Evolutionary conservation across 164 flowering plant species (phyloP).

Genomic region (Platanus orientalis): DNA sequence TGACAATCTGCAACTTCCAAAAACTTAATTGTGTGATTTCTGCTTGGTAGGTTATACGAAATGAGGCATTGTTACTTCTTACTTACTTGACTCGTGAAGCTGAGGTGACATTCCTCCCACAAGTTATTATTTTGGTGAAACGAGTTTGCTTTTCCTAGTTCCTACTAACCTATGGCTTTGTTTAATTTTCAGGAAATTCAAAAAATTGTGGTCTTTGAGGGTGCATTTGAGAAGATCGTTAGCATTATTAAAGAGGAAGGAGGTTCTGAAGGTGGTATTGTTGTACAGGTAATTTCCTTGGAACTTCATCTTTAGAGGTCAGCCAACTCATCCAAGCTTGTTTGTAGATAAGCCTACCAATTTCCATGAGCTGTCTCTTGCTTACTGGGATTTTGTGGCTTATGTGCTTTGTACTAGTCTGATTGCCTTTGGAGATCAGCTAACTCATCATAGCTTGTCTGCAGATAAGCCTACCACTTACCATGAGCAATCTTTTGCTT

Average conservation of each 20-base stretch:
- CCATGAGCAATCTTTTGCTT: no score
- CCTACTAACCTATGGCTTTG: slow-evolving; percentile 6
- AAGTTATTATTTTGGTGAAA: not conserved
- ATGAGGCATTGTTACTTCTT: slow-evolving; percentile 92
- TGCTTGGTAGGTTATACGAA: slow-evolving; percentile 72
- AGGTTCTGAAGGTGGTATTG: slow-evolving; percentile 98
- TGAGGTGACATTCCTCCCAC: slow-evolving; percentile 45
- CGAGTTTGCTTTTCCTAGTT: not conserved
- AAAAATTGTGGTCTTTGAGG: slow-evolving; percentile 96
- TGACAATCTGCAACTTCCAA: not conserved
- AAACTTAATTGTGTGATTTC: slow-evolving; percentile 9
- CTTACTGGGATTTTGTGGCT: no score
- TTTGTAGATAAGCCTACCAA: no score
- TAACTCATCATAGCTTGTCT: no score
- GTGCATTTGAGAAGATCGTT: slow-evolving; percentile 96
- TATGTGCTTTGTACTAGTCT: no score
- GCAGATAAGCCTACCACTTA: no score
- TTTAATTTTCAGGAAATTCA: slow-evolving; percentile 76
- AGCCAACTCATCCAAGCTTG: no score
- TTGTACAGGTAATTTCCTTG: slow-evolving; percentile 74
- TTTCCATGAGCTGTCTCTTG: no score
- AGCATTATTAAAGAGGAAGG: slow-evolving; percentile 96
- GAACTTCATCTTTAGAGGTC: slow-evolving; percentile 4
- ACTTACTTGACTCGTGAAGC: slow-evolving; percentile 96
- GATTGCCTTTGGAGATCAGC: no score